Percentiles rank a stretch among this genome's conserved stretches.
Conservation (phyloP, 768 basidiomycete genomes). For the Amanita subjunquillea region DNA sequence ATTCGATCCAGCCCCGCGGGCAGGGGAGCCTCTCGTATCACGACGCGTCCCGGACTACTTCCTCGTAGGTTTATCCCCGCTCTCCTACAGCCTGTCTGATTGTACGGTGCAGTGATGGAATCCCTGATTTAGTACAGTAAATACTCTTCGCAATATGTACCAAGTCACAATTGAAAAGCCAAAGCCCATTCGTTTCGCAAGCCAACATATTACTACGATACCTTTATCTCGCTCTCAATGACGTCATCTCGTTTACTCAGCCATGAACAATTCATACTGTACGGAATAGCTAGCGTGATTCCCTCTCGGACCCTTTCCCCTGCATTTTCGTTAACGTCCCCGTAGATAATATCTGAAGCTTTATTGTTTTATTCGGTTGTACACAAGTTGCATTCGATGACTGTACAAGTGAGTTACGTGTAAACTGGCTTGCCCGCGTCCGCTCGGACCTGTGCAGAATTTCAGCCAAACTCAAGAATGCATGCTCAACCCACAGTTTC, state of each 20-base stretch:
- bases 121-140: slow-evolving; percentile 15
- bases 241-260: not conserved
- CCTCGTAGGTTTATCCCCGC: slow-evolving; percentile 46
- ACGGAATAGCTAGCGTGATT: not conserved
- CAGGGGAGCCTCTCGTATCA: slow-evolving; percentile 96
- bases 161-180: slow-evolving; percentile 10
- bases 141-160: slow-evolving; percentile 14
- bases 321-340: not conserved
- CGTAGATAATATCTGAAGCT: not conserved
- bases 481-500: not conserved
- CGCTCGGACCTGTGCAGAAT: slow-evolving; percentile 1
- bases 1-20: slow-evolving; percentile 98
- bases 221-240: not conserved
- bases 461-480: not conserved
- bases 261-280: not conserved
- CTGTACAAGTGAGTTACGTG: not conserved
- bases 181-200: not conserved
- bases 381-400: not conserved
- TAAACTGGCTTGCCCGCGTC: slow-evolving; percentile 3
- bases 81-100: not conserved
- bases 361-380: not conserved
- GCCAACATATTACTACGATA: not conserved
- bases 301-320: not conserved
- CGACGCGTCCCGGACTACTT: slow-evolving; percentile 92
- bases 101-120: slow-evolving; percentile 12